Conservation (phyloP, 202 grass and related monocot species). For the Setaria viridis region DNA sequence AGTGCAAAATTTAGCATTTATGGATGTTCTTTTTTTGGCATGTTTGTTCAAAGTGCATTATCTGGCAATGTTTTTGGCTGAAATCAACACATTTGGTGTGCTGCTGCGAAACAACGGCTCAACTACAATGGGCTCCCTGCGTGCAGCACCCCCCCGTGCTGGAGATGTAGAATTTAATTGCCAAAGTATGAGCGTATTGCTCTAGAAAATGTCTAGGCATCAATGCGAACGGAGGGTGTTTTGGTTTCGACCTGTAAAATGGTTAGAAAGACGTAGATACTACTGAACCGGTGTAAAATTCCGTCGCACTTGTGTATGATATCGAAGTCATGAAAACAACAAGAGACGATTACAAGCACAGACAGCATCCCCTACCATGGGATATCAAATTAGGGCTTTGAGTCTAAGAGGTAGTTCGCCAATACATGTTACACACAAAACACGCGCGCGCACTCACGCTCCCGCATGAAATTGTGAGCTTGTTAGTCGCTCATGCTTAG, state of each 20-base stretch:
- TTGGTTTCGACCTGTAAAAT: not conserved
- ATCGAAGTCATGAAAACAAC: not conserved
- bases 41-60: not conserved
- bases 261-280: not conserved
- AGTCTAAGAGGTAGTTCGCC: not conserved
- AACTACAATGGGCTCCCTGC: not conserved
- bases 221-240: not conserved
- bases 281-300: too few relatives aligned
- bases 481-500: not conserved
- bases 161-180: too few relatives aligned
- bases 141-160: too few relatives aligned
- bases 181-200: too few relatives aligned
- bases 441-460: not conserved
- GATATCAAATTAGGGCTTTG: too few relatives aligned
- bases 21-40: not conserved
- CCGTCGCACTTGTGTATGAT: not conserved
- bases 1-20: not conserved
- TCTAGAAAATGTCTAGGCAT: not conserved
- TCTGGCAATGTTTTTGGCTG: not conserved
- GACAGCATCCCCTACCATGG: too few relatives aligned
- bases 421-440: not conserved
- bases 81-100: not conserved
- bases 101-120: not conserved
- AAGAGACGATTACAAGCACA: not conserved
- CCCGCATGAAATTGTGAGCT: not conserved